These are phyloP conservation scores for Citrus australasica DNA, from an alignment of 345 rosid genomes.

Conservation along the genomic window DNA sequence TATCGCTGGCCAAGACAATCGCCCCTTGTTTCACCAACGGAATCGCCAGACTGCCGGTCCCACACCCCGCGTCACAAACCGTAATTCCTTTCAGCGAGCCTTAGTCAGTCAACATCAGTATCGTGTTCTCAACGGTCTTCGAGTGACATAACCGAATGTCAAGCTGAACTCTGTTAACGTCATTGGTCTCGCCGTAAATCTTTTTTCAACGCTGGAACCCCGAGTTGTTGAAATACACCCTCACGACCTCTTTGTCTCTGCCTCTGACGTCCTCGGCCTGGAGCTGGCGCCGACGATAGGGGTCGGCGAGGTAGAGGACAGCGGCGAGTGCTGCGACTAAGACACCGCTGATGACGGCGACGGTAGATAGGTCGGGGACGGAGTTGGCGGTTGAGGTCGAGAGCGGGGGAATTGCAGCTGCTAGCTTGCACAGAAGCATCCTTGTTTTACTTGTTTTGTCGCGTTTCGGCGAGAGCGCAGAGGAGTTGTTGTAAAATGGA, in stretches of 20 bases:
- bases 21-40: constrained; percentile 93
- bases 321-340: constrained; percentile 84
- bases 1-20: constrained; percentile 76
- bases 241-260: constrained; percentile 90
- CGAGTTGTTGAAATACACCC: constrained; percentile 78
- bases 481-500: constrained; percentile 15
- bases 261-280: constrained; percentile 97
- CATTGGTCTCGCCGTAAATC: constrained; percentile 89
- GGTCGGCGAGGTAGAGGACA: constrained; percentile 59
- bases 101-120: constrained; percentile 70
- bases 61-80: constrained; percentile 94
- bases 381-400: constrained; percentile 39
- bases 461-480: constrained; percentile 27
- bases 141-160: constrained; percentile 83
- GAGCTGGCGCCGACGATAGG: constrained; percentile 66
- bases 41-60: constrained; percentile 70
- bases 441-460: constrained; percentile 10
- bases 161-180: constrained; percentile 74
- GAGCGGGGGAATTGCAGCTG: constrained; percentile 36
- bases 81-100: constrained; percentile 72
- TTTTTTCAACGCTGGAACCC: constrained; percentile 94
- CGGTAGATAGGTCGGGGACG: constrained; percentile 48
- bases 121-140: constrained; percentile 73
- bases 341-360: constrained; percentile 78
- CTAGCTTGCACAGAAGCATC: constrained; percentile 8